Evolutionary conservation across 1,284 basidiomycete genomes (phyloP).

Genomic region (Ceratobasidium sp.): DNA sequence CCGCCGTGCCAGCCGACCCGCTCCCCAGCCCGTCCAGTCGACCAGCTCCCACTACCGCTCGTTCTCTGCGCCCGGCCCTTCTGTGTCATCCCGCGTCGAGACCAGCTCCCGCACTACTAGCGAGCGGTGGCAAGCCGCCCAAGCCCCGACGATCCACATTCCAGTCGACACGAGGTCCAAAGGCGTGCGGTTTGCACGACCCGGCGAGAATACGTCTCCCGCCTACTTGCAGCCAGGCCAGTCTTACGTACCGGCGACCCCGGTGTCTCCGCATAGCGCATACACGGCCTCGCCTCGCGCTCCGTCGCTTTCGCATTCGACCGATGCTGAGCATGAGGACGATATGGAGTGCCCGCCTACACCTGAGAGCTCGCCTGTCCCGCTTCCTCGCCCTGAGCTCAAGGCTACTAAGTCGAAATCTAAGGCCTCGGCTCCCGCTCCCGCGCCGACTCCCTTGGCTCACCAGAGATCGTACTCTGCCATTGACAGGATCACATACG

Average conservation of each 20-base stretch:
- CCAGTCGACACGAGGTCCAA: neutral
- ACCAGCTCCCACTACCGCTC: neutral
- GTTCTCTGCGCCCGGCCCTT: neutral
- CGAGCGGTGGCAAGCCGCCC: conserved; percentile 7
- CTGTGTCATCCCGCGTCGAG: neutral
- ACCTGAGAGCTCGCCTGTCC: neutral
- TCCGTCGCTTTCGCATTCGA: conserved; percentile 13
- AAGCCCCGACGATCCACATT: neutral
- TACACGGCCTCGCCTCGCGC: neutral
- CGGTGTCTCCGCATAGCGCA: neutral
- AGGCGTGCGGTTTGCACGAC: neutral
- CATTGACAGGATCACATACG: conserved; percentile 3
- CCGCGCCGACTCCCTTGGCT: neutral
- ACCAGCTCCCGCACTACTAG: neutral
- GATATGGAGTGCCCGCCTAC: conserved; percentile 7
- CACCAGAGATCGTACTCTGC: neutral
- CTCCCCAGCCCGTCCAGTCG: neutral
- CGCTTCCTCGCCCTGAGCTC: too few relatives aligned
- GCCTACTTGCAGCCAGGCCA: neutral
- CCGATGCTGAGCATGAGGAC: conserved; percentile 7
- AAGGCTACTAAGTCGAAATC: neutral
- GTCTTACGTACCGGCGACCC: neutral
- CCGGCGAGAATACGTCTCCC: neutral
- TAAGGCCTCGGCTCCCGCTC: neutral
- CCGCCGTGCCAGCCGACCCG: neutral